Evolutionary conservation across 352 stramenopile species (phyloP).

Genomic region (Phytophthora chlamydospora): DNA sequence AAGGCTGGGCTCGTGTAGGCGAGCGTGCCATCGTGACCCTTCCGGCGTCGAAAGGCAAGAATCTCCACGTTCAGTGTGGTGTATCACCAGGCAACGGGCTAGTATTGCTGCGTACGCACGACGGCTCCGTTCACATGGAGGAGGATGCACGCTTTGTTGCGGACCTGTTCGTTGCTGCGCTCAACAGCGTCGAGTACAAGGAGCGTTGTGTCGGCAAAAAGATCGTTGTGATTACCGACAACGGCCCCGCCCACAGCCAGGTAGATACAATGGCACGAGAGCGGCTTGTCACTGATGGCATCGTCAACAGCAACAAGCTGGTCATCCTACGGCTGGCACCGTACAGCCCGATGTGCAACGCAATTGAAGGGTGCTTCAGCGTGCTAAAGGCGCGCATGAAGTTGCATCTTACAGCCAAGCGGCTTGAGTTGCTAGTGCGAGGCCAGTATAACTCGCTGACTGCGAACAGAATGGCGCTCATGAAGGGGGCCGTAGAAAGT

Average conservation of each 20-base stretch:
- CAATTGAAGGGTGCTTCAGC: background rate
- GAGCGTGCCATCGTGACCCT: slow-evolving; percentile 5
- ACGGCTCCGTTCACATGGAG: slow-evolving; percentile 11
- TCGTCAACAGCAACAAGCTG: slow-evolving; percentile 12
- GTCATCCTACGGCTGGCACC: slow-evolving; percentile 7
- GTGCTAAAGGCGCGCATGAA: too few relatives aligned
- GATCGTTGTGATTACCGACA: slow-evolving; percentile 22
- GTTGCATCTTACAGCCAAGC: too few relatives aligned
- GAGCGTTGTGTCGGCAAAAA: slow-evolving; percentile 1
- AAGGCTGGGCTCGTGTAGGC: slow-evolving; percentile 13
- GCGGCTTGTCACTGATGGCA: background rate
- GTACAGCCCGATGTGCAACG: slow-evolving; percentile 7
- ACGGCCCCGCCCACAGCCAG: slow-evolving; percentile 10
- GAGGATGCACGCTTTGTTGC: slow-evolving; percentile 20
- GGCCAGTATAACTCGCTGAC: too few relatives aligned
- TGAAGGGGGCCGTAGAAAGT: too few relatives aligned
- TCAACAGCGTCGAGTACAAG: slow-evolving; percentile 3
- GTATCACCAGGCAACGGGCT: slow-evolving; percentile 8
- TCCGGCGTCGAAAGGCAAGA: slow-evolving; percentile 14
- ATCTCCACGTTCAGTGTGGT: slow-evolving; percentile 12
- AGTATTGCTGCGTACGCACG: slow-evolving; percentile 15
- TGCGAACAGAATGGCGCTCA: too few relatives aligned
- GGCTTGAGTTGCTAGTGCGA: too few relatives aligned
- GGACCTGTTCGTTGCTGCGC: slow-evolving; percentile 19
- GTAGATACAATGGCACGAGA: slow-evolving; percentile 2